phyloP scores from a whole-genome alignment of 208 protist species.

The Porcisia hertigi region DNA sequence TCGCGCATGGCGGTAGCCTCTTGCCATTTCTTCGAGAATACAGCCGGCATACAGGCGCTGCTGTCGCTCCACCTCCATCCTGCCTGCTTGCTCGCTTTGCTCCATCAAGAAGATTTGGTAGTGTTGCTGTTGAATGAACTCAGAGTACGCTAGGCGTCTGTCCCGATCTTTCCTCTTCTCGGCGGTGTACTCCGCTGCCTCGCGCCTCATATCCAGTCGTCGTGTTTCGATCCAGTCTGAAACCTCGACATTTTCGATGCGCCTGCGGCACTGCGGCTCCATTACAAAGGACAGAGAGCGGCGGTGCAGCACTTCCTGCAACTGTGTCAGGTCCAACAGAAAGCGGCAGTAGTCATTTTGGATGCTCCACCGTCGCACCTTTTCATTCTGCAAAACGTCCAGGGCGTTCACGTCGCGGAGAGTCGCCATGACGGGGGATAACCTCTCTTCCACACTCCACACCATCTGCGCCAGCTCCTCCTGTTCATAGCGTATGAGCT shows the following conservation, averaged over 20 bases:
- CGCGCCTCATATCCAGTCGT: slow-evolving; percentile 27
- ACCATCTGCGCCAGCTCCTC: slow-evolving; percentile 21
- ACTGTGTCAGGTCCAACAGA: slow-evolving; percentile 12
- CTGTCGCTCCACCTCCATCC: slow-evolving; percentile 33
- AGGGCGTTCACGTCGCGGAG: slow-evolving; percentile 19
- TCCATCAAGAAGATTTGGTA: slow-evolving; percentile 31
- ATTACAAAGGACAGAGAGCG: slow-evolving; percentile 6
- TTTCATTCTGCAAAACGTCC: slow-evolving; percentile 7
- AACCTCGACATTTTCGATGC: slow-evolving; percentile 13
- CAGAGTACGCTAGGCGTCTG: slow-evolving; percentile 21
- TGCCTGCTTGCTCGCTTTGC: slow-evolving; percentile 17
- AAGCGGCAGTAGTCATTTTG: slow-evolving; percentile 10
- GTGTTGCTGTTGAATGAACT: slow-evolving; percentile 23
- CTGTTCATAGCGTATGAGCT: slow-evolving; percentile 23
- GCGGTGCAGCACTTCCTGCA: slow-evolving; percentile 32
- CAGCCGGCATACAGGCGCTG: slow-evolving; percentile 27
- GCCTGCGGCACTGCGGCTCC: slow-evolving; percentile 23
- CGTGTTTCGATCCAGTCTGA: slow-evolving; percentile 31
- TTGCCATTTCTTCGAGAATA: slow-evolving; percentile 23
- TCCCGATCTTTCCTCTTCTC: slow-evolving; percentile 19
- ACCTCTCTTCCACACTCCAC: slow-evolving; percentile 6
- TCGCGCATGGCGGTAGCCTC: slow-evolving; percentile 27
- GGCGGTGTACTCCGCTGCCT: slow-evolving; percentile 16
- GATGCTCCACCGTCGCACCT: slow-evolving; percentile 17
- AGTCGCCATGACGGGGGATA: slow-evolving; percentile 10